Conservation (phyloP, 2,329 filamentous ascomycete genomes). For the Microdochium trichocladiopsis region DNA sequence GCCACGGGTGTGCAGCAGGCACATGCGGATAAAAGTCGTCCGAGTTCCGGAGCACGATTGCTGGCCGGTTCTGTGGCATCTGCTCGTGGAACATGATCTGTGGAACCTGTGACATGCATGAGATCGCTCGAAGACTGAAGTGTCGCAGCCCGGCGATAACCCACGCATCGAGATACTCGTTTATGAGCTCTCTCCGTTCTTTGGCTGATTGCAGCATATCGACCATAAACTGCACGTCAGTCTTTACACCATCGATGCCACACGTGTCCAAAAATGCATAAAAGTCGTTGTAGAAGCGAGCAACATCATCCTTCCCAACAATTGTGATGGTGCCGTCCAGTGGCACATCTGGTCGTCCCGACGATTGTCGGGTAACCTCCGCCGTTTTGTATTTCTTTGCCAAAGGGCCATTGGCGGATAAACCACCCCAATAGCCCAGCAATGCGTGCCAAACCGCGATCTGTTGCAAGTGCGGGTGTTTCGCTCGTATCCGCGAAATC, state of each 20-base stretch:
- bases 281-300: slow-evolving; percentile 81
- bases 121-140: slow-evolving; percentile 73
- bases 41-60: slow-evolving; percentile 74
- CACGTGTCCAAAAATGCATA: slow-evolving; percentile 70
- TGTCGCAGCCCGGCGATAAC: slow-evolving; percentile 68
- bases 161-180: slow-evolving; percentile 81
- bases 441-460: slow-evolving; percentile 94
- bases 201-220: slow-evolving; percentile 66
- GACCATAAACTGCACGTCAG: slow-evolving; percentile 85
- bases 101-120: slow-evolving; percentile 91
- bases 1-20: slow-evolving; percentile 80
- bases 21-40: slow-evolving; percentile 88
- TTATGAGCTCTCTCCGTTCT: slow-evolving; percentile 64
- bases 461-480: slow-evolving; percentile 68
- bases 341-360: slow-evolving; percentile 36
- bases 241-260: slow-evolving; percentile 84
- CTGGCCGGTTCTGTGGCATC: slow-evolving; percentile 66
- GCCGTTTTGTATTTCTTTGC: slow-evolving; percentile 73
- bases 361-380: slow-evolving; percentile 43
- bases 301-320: slow-evolving; percentile 67
- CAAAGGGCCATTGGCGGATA: slow-evolving; percentile 68
- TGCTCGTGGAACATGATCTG: slow-evolving; percentile 82
- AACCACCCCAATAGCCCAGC: slow-evolving; percentile 82
- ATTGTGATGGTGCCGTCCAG: slow-evolving; percentile 62
- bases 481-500: slow-evolving; percentile 59